Conservation (phyloP, 2,329 filamentous ascomycete genomes). For the Paecilomyces formosus region DNA sequence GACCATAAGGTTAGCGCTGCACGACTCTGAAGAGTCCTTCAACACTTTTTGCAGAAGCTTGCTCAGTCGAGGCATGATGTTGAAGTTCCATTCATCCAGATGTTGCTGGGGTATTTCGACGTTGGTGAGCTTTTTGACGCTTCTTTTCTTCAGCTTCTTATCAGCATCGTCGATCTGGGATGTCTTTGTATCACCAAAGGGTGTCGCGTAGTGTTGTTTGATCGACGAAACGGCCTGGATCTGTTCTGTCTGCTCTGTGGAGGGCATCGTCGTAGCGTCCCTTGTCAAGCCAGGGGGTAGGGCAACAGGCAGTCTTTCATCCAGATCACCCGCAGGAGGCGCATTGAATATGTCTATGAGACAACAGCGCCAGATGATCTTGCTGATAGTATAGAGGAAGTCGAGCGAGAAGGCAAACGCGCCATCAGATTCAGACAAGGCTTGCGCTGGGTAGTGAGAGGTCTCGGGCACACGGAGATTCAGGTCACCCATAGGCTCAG, state of each 20-base stretch:
- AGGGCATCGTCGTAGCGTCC: conserved; percentile 10
- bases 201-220: conserved; percentile 12
- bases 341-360: conserved; percentile 34
- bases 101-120: conserved; percentile 49
- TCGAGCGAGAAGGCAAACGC: conserved; percentile 38
- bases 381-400: conserved; percentile 36
- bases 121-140: conserved; percentile 38
- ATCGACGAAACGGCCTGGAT: conserved; percentile 6
- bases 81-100: conserved; percentile 52
- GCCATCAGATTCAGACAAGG: conserved; percentile 31
- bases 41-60: conserved; percentile 53
- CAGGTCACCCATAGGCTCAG: conserved; percentile 34
- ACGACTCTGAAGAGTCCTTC: conserved; percentile 53
- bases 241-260: conserved; percentile 5
- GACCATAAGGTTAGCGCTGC: conserved; percentile 54
- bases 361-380: conserved; percentile 35
- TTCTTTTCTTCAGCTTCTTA: conserved; percentile 28
- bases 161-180: conserved; percentile 15
- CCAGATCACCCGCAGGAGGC: conserved; percentile 32
- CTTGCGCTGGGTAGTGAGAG: conserved; percentile 36
- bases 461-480: conserved; percentile 32
- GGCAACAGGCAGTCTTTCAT: conserved; percentile 35
- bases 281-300: conserved; percentile 27
- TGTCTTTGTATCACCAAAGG: conserved; percentile 16
- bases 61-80: conserved; percentile 50